phyloP scores from a whole-genome alignment of 495 filamentous ascomycete species.

The Pyrenula aspistea region DNA sequence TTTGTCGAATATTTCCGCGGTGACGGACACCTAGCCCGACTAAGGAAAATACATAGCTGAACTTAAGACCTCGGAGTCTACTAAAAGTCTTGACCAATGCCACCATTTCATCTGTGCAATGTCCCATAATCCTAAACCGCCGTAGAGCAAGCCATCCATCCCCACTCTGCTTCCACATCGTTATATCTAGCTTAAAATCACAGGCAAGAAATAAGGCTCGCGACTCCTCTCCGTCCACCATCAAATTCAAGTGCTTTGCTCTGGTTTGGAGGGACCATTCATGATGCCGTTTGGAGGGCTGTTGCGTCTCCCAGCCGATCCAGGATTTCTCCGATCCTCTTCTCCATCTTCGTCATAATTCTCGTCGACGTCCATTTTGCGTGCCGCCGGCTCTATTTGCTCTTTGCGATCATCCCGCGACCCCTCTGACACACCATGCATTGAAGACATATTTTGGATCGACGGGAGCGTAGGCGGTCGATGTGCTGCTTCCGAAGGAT shows the following conservation, averaged over 20 bases:
- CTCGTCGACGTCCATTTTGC: conserved; percentile 96
- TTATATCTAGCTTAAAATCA: neutral
- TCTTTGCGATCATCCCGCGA: conserved; percentile 41
- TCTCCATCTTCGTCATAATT: conserved; percentile 83
- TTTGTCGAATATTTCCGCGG: too few species aligned
- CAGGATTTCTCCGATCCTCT: conserved; percentile 61
- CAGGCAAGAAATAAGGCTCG: neutral
- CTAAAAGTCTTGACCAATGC: too few species aligned
- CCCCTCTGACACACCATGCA: conserved; percentile 39
- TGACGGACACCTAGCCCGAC: too few species aligned
- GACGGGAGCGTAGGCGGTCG: conserved; percentile 65
- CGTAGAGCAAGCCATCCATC: neutral
- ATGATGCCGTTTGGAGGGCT: conserved; percentile 20
- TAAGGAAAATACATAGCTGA: too few species aligned
- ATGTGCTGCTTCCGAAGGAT: conserved; percentile 84
- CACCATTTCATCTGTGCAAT: neutral
- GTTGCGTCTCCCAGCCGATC: conserved; percentile 28
- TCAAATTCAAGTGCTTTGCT: conserved; percentile 1
- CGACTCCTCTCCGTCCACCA: neutral
- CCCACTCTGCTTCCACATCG: neutral
- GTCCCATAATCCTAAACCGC: neutral
- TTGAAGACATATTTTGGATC: conserved; percentile 32
- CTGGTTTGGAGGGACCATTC: conserved; percentile 15
- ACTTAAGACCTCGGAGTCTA: too few species aligned
- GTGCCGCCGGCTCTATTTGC: conserved; percentile 68